phyloP scores from a whole-genome alignment of 345 rosid genomes.

The Triadica sebifera region DNA sequence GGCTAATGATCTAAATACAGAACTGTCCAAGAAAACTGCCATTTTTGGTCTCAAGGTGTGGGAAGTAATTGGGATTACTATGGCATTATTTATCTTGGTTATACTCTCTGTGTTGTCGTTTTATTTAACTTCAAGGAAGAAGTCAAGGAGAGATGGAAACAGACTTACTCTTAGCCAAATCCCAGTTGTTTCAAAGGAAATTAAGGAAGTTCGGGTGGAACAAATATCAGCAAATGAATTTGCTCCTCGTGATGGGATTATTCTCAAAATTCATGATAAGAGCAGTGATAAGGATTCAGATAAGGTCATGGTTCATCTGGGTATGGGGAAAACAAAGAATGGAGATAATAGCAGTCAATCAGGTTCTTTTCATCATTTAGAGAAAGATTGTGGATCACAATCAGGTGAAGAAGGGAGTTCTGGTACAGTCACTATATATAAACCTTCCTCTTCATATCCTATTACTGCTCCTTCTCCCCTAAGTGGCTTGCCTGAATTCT shows the following conservation, averaged over 20 bases:
- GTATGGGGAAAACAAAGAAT: slow-evolving; percentile 60
- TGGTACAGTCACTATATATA: slow-evolving; percentile 39
- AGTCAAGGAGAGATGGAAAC: slow-evolving; percentile 52
- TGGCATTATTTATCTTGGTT: slow-evolving; percentile 61
- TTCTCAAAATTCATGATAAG: slow-evolving; percentile 68
- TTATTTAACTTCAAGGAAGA: slow-evolving; percentile 68
- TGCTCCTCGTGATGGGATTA: slow-evolving; percentile 65
- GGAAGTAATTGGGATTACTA: slow-evolving; percentile 78
- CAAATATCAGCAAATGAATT: slow-evolving; percentile 62
- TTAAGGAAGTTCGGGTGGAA: slow-evolving; percentile 87
- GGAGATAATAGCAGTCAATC: slow-evolving; percentile 56
- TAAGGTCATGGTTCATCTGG: slow-evolving; percentile 76
- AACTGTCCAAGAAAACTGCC: slow-evolving; percentile 63
- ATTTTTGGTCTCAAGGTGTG: slow-evolving; percentile 77
- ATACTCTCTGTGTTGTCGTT: slow-evolving; percentile 70
- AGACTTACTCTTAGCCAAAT: slow-evolving; percentile 45
- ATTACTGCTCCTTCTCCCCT: slow-evolving; percentile 71
- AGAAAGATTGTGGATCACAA: slow-evolving; percentile 62
- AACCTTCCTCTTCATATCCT: slow-evolving; percentile 68
- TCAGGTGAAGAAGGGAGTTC: slow-evolving; percentile 78
- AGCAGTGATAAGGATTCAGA: slow-evolving; percentile 67
- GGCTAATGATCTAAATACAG: slow-evolving; percentile 63
- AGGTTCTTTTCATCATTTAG: slow-evolving; percentile 53
- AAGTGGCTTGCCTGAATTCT: slow-evolving; percentile 68
- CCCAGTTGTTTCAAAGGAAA: slow-evolving; percentile 84